Evolutionary conservation across 2,329 filamentous ascomycete species (phyloP).

Genomic region (Alternaria triticimaculans): DNA sequence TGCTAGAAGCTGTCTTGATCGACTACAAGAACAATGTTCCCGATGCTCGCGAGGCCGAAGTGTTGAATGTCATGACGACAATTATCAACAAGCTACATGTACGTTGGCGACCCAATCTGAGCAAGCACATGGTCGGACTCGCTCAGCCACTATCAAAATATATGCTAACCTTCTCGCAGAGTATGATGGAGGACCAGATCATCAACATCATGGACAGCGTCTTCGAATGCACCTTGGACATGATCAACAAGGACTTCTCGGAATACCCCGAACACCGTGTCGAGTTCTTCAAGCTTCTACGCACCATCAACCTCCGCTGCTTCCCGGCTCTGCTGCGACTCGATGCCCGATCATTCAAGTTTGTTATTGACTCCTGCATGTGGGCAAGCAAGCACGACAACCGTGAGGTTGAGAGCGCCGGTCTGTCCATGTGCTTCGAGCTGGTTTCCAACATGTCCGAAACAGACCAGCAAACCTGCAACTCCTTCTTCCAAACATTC

Average conservation of each 20-base stretch:
- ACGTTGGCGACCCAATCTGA: conserved; percentile 66
- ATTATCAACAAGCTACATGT: conserved; percentile 97
- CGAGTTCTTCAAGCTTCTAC: conserved; percentile 97
- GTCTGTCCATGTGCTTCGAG: conserved; percentile 97
- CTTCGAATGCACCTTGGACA: conserved; percentile 96
- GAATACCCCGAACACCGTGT: conserved; percentile 98
- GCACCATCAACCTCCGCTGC: conserved; percentile 95
- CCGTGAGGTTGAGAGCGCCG: conserved; percentile 93
- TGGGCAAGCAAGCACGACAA: conserved; percentile 99
- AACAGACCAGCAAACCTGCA: conserved; percentile 82
- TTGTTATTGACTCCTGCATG: conserved; percentile 98
- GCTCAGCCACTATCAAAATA: conserved; percentile 20
- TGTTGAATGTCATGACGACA: conserved; percentile 95
- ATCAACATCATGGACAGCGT: conserved; percentile 98
- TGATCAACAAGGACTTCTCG: conserved; percentile 99
- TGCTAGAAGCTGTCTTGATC: conserved; percentile 89
- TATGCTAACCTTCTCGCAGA: conserved; percentile 57
- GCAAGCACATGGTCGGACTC: conserved; percentile 56
- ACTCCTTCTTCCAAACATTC: conserved; percentile 97
- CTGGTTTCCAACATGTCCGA: conserved; percentile 97
- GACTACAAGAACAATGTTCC: conserved; percentile 98
- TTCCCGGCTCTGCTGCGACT: conserved; percentile 94
- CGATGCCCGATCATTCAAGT: conserved; percentile 97
- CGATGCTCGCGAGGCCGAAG: conserved; percentile 93
- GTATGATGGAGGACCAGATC: conserved; percentile 97